phyloP scores from a whole-genome alignment of 2,329 filamentous ascomycete genomes.

The Gnomoniopsis smithogilvyi region DNA sequence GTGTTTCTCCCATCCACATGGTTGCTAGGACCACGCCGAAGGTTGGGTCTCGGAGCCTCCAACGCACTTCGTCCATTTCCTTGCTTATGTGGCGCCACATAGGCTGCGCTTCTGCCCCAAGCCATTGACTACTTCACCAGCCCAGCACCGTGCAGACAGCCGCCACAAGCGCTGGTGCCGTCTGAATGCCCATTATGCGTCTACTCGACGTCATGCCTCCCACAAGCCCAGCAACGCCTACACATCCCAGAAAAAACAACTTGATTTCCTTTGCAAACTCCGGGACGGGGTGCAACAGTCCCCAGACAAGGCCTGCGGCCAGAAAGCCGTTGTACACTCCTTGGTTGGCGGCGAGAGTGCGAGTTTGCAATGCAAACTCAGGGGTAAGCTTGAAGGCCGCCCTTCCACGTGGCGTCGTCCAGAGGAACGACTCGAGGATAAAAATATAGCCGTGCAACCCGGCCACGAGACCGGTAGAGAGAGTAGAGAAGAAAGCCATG shows the following conservation, averaged over 20 bases:
- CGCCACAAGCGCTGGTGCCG: slow-evolving; percentile 29
- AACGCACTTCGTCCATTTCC: no score
- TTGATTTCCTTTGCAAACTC: slow-evolving; percentile 40
- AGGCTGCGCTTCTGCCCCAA: background rate
- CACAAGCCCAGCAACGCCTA: slow-evolving; percentile 41
- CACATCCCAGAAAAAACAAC: slow-evolving; percentile 45
- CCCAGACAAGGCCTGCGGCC: slow-evolving; percentile 46
- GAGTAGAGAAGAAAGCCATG: background rate
- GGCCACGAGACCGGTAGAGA: slow-evolving; percentile 35
- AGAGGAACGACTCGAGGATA: slow-evolving; percentile 47
- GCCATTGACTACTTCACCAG: background rate
- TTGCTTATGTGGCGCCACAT: no score
- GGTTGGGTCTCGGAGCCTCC: no score
- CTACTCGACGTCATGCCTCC: slow-evolving; percentile 39
- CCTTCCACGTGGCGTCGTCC: slow-evolving; percentile 42
- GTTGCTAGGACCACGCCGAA: no score
- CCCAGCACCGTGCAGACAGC: background rate
- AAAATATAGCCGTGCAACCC: slow-evolving; percentile 46
- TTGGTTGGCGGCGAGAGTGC: slow-evolving; percentile 45
- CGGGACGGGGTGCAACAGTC: slow-evolving; percentile 40
- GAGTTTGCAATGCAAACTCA: slow-evolving; percentile 44
- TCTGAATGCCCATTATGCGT: slow-evolving; percentile 43
- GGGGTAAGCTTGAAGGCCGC: slow-evolving; percentile 40
- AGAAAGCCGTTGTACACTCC: slow-evolving; percentile 53
- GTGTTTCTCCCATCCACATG: no score